Percentiles rank a stretch among this genome's conserved stretches.
phyloP scores from a whole-genome alignment of 768 basidiomycete genomes.

The Calocybe indica region DNA sequence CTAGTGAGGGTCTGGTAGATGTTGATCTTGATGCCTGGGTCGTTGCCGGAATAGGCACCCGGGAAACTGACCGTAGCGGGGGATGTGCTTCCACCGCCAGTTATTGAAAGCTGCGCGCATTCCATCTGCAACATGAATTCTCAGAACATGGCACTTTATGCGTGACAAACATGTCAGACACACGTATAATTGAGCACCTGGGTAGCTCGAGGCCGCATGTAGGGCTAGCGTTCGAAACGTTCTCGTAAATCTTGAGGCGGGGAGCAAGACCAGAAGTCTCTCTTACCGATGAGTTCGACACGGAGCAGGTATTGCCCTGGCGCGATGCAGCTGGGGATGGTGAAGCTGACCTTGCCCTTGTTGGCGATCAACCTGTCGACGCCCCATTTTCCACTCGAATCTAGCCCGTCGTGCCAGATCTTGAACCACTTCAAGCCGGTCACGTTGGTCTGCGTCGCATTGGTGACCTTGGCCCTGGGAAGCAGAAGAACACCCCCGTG shows the following conservation, averaged over 20 bases:
- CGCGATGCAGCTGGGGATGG: slow-evolving; percentile 36
- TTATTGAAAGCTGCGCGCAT: slow-evolving; percentile 39
- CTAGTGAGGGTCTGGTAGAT: slow-evolving; percentile 29
- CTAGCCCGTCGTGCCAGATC: slow-evolving; percentile 38
- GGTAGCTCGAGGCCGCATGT: slow-evolving; percentile 35
- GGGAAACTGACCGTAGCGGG: slow-evolving; percentile 42
- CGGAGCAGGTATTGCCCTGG: slow-evolving; percentile 42
- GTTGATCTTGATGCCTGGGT: slow-evolving; percentile 38
- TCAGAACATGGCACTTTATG: background rate
- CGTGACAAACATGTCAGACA: slow-evolving; percentile 10
- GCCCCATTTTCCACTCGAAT: slow-evolving; percentile 32
- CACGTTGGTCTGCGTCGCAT: slow-evolving; percentile 35
- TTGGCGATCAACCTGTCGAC: slow-evolving; percentile 39
- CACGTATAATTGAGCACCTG: slow-evolving; percentile 52
- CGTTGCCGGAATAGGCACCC: slow-evolving; percentile 36
- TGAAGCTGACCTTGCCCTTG: slow-evolving; percentile 42
- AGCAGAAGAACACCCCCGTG: background rate
- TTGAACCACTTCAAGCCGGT: slow-evolving; percentile 49
- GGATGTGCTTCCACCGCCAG: slow-evolving; percentile 33
- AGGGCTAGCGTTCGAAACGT: slow-evolving; percentile 24
- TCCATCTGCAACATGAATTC: slow-evolving; percentile 27
- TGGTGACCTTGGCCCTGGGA: slow-evolving; percentile 35
- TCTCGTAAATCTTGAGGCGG: background rate
- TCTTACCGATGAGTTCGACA: slow-evolving; percentile 40
- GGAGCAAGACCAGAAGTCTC: no score